Evolutionary conservation across 148 eudicot species (phyloP), one percentile per base, ranked within the genome.

Genomic region (Amaranthus palmeri): DNA sequence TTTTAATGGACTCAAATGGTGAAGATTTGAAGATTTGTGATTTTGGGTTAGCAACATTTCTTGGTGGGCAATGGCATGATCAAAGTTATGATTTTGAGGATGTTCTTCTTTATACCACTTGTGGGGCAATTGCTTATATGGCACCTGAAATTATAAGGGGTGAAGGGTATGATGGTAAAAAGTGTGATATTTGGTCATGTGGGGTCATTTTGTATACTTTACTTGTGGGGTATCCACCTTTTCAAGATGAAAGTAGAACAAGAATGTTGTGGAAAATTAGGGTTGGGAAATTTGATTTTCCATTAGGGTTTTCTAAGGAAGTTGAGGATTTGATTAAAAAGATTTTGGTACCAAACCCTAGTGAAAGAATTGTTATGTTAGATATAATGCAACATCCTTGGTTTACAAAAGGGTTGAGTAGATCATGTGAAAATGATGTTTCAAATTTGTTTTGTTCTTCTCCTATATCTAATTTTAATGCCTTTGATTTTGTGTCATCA

Each of bases 51-150:
- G 84, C 87, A 1, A 83, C 87, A 0, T 77, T 84, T 70, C 77
- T 78, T 7, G 84, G 81, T 3, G 83, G 80, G 46, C n/a, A n/a
- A n/a, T n/a, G n/a, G n/a, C 77, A 77, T 48, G 66, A 62, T 5
- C 48, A 58, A 12, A 55, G 56, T 0, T 42, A n/a, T 18, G 55
- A 15, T 9, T 3, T 18, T 43, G 81, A 81, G 42, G 84, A 81
- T 3, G 80, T 81, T 15, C 74, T 88, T 10, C 77, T 88, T 9
- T 74, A 74, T 49, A 86, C 92, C 5, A 84, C 84, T 51, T 84
- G 89, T 72, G 91, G 91, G 47, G 83, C 88, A 63, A 85, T 85
- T 64, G 82, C 91, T 10, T 88, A 88, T 40, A 81, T 84, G 18
- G 89, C 92, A 5, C 92, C 89, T 7, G 86, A 88, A 67, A 81